Percentiles rank a stretch among this genome's conserved stretches.
phyloP scores from a whole-genome alignment of 352 stramenopile genomes.

The Phytophthora kernoviae region DNA sequence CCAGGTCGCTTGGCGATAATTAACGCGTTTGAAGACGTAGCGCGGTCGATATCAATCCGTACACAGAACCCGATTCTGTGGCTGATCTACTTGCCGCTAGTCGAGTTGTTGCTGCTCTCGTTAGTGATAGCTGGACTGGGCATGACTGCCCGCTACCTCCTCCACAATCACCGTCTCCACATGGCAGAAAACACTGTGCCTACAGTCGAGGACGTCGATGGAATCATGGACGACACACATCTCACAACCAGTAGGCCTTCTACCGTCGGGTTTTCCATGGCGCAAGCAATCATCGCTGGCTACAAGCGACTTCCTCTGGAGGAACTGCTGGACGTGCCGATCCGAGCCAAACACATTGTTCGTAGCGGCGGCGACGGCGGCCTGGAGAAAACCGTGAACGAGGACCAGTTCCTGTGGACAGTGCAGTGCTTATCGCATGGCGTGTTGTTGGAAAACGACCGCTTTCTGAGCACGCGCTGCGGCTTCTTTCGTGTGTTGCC shows the following conservation, averaged over 20 bases:
- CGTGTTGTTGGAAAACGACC: conserved; percentile 48
- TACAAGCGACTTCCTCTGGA: conserved; percentile 56
- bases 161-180: conserved; percentile 11
- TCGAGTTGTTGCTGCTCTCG: conserved; percentile 28
- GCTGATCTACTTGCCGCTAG: conserved; percentile 43
- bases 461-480: conserved; percentile 42
- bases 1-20: conserved; percentile 28
- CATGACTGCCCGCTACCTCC: conserved; percentile 24
- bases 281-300: conserved; percentile 21
- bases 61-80: conserved; percentile 30
- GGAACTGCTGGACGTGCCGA: conserved; percentile 51
- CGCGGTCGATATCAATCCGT: conserved; percentile 20
- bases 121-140: conserved; percentile 16
- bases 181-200: conserved; percentile 2
- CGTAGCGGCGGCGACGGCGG: conserved; percentile 20
- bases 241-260: conserved; percentile 7
- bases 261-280: conserved; percentile 15
- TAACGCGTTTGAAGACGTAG: conserved; percentile 42
- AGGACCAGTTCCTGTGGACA: conserved; percentile 41
- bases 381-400: conserved; percentile 24
- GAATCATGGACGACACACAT: background rate
- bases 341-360: conserved; percentile 50
- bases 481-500: conserved; percentile 50
- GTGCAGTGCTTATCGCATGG: conserved; percentile 50
- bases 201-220: conserved; percentile 1